phyloP scores from a whole-genome alignment of 129 eudicot species.

The Artemisia argyi region DNA sequence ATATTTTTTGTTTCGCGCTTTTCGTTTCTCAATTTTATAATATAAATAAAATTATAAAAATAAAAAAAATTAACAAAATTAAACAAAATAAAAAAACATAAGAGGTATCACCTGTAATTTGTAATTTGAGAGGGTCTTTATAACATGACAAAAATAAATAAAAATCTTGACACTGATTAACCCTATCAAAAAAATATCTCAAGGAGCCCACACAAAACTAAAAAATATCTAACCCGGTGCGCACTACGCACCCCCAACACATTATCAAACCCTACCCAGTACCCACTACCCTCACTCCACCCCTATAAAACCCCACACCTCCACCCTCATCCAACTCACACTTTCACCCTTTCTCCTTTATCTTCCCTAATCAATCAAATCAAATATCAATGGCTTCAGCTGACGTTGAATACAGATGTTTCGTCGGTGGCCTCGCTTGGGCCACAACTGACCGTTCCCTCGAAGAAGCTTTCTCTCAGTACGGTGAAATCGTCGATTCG shows the following conservation, averaged over 20 bases:
- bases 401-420: conserved; percentile 78
- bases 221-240: conserved; percentile 8
- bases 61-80: too few species aligned
- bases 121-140: too few species aligned
- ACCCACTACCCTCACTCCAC: conserved; percentile 12
- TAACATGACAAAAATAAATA: too few species aligned
- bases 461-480: conserved; percentile 68
- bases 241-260: conserved; percentile 31
- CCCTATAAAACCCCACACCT: conserved; percentile 17
- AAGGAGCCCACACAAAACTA: too few species aligned
- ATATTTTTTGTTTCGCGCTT: too few species aligned
- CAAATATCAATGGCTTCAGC: conserved; percentile 53
- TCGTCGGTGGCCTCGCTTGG: conserved; percentile 96
- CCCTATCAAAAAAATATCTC: too few species aligned
- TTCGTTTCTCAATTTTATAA: too few species aligned
- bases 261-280: conserved; percentile 3
- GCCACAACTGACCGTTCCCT: conserved; percentile 76
- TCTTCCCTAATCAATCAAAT: too few species aligned
- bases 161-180: too few species aligned
- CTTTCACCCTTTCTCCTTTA: not conserved
- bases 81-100: too few species aligned
- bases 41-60: too few species aligned
- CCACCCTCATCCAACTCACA: not conserved
- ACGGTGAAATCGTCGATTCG: conserved; percentile 76
- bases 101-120: too few species aligned